Base-by-base conservation (phyloP, 2,329 filamentous ascomycete species). In the Hypoxylon sp. region DNA sequence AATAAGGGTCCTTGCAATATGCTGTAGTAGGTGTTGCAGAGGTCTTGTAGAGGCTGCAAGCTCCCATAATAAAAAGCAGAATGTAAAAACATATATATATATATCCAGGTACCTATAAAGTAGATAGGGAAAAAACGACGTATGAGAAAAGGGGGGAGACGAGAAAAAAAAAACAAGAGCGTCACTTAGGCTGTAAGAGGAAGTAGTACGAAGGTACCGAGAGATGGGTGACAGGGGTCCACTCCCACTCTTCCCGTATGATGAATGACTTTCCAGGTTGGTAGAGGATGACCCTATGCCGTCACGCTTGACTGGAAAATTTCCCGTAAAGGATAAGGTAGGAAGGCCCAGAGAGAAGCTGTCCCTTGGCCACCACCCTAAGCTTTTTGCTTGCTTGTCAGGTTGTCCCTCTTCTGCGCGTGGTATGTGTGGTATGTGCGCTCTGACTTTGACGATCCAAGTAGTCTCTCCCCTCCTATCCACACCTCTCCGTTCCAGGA, bases 221-320 rank as follows among this genome's bases (percentile, higher is more conserved):
- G 25, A 59, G 41, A 60, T 28, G 50, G 61, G 63, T 58, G 30
- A 30, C 63, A 69, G 60, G 66, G 68, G 65, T 66, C 60, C 57
- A 53, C 63, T 50, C 50, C 52, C 38, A 21, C 38, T 61, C 63
- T 60, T 30, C 28, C 60, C 56, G 52, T 65, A 64, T 50, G 60
- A 68, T 71, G 68, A 69, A 71, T 71, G 68, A 71, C 68, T 67
- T 71, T 66, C 68, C 65, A 64, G 57, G 68, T 71, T 71, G 65
- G 56, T 64, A 64, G 62, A 66, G 55, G 57, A 71, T 71, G 65
- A 66, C 66, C 65, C 61, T 69, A 71, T 71, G 68, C 68, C 68
- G 66, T 71, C 68, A 71, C 66, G 65, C 56, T 66, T 55, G 56
- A 49, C 50, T 65, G 55, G 57, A 50, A 67, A 41, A 59, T 69